These are phyloP conservation scores for Gaertneriomyces sp. DNA, from an alignment of 192 early-diverging fungal species.

Conservation along the genomic window DNA sequence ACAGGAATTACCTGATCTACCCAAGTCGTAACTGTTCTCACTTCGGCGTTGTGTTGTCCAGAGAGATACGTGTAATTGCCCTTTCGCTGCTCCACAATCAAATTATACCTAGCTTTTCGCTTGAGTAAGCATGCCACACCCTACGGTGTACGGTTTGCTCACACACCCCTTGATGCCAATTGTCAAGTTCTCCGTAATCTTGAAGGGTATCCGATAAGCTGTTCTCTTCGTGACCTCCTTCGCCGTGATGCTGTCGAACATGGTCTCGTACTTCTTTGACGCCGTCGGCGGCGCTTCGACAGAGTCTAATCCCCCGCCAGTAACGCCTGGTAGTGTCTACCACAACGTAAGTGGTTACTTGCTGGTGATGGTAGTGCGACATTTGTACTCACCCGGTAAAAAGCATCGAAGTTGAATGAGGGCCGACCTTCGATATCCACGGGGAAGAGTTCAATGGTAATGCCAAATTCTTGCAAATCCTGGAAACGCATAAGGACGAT, in stretches of 20 bases:
- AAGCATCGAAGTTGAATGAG: conserved; percentile 52
- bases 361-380: not conserved
- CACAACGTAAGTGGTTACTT: not conserved
- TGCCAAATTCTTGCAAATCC: conserved; percentile 58
- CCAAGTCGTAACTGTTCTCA: conserved; percentile 53
- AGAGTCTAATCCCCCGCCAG: conserved; percentile 20
- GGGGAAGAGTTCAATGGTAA: conserved; percentile 62
- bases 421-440: conserved; percentile 42
- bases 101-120: conserved; percentile 44
- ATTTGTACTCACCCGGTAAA: conserved; percentile 55
- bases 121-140: not conserved
- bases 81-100: conserved; percentile 53
- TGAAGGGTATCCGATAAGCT: conserved; percentile 56
- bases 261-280: conserved; percentile 41
- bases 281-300: conserved; percentile 14
- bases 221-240: conserved; percentile 65
- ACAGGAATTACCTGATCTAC: conserved; percentile 54
- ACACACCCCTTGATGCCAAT: conserved; percentile 67
- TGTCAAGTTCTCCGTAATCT: conserved; percentile 55
- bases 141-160: conserved; percentile 4
- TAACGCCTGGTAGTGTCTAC: conserved; percentile 9
- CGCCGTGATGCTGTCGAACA: conserved; percentile 50
- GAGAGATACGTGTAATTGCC: conserved; percentile 44
- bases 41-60: conserved; percentile 51
- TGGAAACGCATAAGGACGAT: conserved; percentile 13